A percentile compares a stretch with the other conserved stretches of the same genome.
Evolutionary conservation across 1,284 basidiomycete genomes (phyloP).

Genomic region (Coniferiporia weirii): DNA sequence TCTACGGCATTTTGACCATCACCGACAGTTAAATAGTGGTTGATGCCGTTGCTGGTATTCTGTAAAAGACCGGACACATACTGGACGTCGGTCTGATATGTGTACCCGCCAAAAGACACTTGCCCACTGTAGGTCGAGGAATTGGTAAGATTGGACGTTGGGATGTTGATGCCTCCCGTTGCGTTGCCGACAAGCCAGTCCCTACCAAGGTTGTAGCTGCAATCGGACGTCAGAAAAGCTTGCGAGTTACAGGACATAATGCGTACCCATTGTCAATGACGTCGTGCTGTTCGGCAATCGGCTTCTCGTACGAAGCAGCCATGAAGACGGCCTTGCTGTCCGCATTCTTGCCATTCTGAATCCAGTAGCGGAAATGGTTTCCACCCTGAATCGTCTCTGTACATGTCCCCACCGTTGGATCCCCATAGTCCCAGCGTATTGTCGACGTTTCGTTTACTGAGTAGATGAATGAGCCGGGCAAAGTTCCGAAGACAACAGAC

Average conservation of each 20-base stretch:
- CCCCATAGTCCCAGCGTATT: slow-evolving; percentile 76
- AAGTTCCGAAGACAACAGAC: background rate
- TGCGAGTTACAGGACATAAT: background rate
- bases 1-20: slow-evolving; percentile 67
- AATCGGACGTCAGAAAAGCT: background rate
- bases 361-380: slow-evolving; percentile 89
- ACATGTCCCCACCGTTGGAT: slow-evolving; percentile 75
- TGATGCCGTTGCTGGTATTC: slow-evolving; percentile 71
- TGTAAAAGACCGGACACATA: slow-evolving; percentile 66
- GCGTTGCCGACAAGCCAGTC: slow-evolving; percentile 83
- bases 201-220: slow-evolving; percentile 53
- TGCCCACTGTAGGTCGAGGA: slow-evolving; percentile 50
- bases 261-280: slow-evolving; percentile 53
- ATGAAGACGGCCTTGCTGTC: slow-evolving; percentile 81
- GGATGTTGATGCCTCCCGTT: slow-evolving; percentile 45
- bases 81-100: slow-evolving; percentile 61
- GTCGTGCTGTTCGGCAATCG: slow-evolving; percentile 50
- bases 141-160: slow-evolving; percentile 54
- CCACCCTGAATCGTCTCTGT: slow-evolving; percentile 85
- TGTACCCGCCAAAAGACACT: slow-evolving; percentile 55
- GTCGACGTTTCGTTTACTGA: slow-evolving; percentile 73
- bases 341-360: slow-evolving; percentile 60
- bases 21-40: slow-evolving; percentile 66
- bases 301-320: slow-evolving; percentile 72
- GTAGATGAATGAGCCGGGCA: background rate